These are phyloP conservation scores for Lepidium sativum DNA, from an alignment of 345 rosid species.

Conservation along the genomic window DNA sequence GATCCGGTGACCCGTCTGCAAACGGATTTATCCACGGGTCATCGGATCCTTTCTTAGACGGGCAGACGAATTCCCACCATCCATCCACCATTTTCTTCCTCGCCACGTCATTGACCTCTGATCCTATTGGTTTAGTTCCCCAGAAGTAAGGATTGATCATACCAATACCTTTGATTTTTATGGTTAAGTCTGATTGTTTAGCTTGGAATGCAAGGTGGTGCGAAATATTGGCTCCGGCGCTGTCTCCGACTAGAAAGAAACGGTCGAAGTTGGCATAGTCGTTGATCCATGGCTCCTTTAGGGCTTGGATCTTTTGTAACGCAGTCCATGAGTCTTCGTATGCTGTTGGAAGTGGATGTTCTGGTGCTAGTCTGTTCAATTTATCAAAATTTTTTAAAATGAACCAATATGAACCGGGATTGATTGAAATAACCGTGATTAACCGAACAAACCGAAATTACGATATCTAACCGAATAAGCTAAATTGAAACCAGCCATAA, in stretches of 20 bases:
- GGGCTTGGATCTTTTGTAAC: conserved; percentile 41
- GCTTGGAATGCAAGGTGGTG: conserved; percentile 52
- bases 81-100: conserved; percentile 62
- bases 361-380: conserved; percentile 43
- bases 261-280: conserved; percentile 36
- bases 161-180: conserved; percentile 48
- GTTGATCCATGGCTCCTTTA: conserved; percentile 45
- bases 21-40: conserved; percentile 77
- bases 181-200: conserved; percentile 6
- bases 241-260: conserved; percentile 56
- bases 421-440: too few species aligned
- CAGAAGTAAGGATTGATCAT: conserved; percentile 73
- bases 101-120: conserved; percentile 30
- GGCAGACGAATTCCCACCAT: conserved; percentile 75
- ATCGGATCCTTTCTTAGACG: conserved; percentile 59
- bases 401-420: neutral
- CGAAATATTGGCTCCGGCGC: conserved; percentile 63
- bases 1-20: conserved; percentile 37
- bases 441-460: too few species aligned
- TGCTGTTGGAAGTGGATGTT: conserved; percentile 58
- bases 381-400: neutral
- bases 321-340: conserved; percentile 75
- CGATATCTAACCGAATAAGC: too few species aligned
- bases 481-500: too few species aligned
- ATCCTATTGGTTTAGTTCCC: conserved; percentile 53